Conservation (phyloP, 495 filamentous ascomycete species). For the Talaromyces trachyspermus region DNA sequence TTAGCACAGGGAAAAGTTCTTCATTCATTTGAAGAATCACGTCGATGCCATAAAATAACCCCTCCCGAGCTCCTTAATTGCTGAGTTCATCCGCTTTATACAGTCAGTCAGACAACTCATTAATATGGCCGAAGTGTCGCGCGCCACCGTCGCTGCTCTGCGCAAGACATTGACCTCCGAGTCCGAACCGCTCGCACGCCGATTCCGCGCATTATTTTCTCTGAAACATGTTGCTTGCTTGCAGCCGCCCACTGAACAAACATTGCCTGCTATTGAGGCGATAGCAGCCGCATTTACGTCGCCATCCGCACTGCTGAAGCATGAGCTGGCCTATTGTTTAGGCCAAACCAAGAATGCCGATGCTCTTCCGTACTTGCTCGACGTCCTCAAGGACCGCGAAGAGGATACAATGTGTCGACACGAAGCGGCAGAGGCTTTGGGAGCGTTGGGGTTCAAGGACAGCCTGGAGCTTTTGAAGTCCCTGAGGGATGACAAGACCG, state of each 20-base stretch:
- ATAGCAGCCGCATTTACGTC: slow-evolving; percentile 86
- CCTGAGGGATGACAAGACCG: slow-evolving; percentile 61
- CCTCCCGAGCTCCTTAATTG: too few species aligned
- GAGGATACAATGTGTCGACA: slow-evolving; percentile 96
- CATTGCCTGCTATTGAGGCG: slow-evolving; percentile 73
- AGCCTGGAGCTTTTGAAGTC: slow-evolving; percentile 65
- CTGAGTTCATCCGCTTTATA: slow-evolving; percentile 14
- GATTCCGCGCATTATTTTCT: slow-evolving; percentile 96
- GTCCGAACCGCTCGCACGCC: slow-evolving; percentile 69
- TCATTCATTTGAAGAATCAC: too few species aligned
- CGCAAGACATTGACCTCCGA: slow-evolving; percentile 74
- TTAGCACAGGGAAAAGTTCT: too few species aligned
- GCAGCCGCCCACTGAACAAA: slow-evolving; percentile 51
- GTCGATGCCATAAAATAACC: too few species aligned
- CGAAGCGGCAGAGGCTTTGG: slow-evolving; percentile 92
- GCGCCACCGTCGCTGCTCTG: slow-evolving; percentile 47
- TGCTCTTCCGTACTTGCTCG: slow-evolving; percentile 63
- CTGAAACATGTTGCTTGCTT: slow-evolving; percentile 84
- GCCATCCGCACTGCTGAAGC: slow-evolving; percentile 79
- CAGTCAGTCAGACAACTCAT: too few species aligned
- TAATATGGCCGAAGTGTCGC: slow-evolving; percentile 11
- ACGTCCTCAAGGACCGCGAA: slow-evolving; percentile 65
- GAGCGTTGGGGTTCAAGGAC: slow-evolving; percentile 67
- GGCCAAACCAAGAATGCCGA: slow-evolving; percentile 77
- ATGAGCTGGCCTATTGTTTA: slow-evolving; percentile 95